Conservation (phyloP, 2,329 filamentous ascomycete genomes). For the Parastagonospora nodorum region DNA sequence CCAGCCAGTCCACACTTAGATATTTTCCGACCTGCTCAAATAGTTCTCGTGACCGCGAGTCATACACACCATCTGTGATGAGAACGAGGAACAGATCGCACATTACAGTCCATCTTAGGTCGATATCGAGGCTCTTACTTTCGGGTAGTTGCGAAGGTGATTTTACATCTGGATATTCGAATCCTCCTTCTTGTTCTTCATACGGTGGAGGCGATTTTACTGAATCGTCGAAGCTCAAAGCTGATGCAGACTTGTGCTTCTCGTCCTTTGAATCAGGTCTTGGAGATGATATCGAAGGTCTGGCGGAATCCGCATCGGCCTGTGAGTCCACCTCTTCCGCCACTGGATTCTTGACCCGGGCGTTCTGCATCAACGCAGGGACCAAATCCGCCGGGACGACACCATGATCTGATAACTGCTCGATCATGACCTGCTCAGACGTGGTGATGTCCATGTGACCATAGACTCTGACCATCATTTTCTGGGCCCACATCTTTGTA, state of each 20-base stretch:
- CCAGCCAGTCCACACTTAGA: conserved; percentile 83
- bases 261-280: conserved; percentile 27
- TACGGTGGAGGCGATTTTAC: conserved; percentile 61
- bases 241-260: conserved; percentile 39
- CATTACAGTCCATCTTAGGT: conserved; percentile 93
- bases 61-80: conserved; percentile 95
- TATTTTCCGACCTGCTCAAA: conserved; percentile 82
- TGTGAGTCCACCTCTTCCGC: conserved; percentile 55
- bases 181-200: conserved; percentile 67
- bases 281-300: conserved; percentile 41
- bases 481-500: conserved; percentile 95
- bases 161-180: conserved; percentile 79
- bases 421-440: conserved; percentile 96
- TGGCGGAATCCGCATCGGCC: conserved; percentile 35
- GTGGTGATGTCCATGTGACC: conserved; percentile 94
- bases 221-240: conserved; percentile 35
- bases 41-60: conserved; percentile 81
- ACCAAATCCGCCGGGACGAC: conserved; percentile 84
- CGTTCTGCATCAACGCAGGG: conserved; percentile 85
- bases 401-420: conserved; percentile 91
- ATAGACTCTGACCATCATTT: conserved; percentile 96
- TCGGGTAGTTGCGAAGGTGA: conserved; percentile 81
- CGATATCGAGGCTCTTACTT: conserved; percentile 87
- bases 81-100: conserved; percentile 94
- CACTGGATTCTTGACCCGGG: conserved; percentile 91